Base-by-base conservation (phyloP, 345 rosid genomes). In the Eucalyptus tenuipes region DNA sequence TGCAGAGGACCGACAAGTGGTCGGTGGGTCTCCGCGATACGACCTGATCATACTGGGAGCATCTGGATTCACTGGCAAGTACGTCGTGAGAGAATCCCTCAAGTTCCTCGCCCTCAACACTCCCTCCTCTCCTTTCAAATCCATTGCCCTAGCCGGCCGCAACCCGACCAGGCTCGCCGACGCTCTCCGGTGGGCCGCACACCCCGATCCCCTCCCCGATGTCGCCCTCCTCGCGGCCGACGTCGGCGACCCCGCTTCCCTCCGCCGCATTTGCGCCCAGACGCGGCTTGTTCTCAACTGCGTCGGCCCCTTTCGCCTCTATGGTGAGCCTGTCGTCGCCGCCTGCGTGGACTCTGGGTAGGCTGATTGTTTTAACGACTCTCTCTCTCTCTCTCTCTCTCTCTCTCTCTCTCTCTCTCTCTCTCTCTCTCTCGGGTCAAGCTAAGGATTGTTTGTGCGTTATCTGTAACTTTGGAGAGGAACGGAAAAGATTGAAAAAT, bases 61-160 rank as follows among this genome's bases (percentile, higher is more conserved):
- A 85, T 96, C 97, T 10, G 97, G 98, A 18, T 96, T 94, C 90
- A 96, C 97, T 3, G 96, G 97, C 7, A 96, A 94, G 90, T 96
- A 96, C 91, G 96, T 96, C 9, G 92, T 96, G 53, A 87, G 93
- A 89, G 98, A 96, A 92, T 96, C 98, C 75, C 94, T 96, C 61
- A 96, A 94, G 93, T 96, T 96, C 90, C 91, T 90, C 49, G 88
- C 92, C 81, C 91, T 81, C 50, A 88, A 91, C 64, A 10, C 92
- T 47, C 93, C 94, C 24, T 89, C 95, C 89, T 93, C 98, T 48
- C 95, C 99, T 57, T 92, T 97, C 90, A 93, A 93, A 90, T 53
- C 95, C 71, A 88, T 97, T 3, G 99, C 98, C 88, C 88, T 97
- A 59, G 99, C 99, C 31, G 99, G 99, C 75, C 97, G 99, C 81